Base-by-base conservation (phyloP, 2,329 filamentous ascomycete genomes). In the Neobulgaria alba region DNA sequence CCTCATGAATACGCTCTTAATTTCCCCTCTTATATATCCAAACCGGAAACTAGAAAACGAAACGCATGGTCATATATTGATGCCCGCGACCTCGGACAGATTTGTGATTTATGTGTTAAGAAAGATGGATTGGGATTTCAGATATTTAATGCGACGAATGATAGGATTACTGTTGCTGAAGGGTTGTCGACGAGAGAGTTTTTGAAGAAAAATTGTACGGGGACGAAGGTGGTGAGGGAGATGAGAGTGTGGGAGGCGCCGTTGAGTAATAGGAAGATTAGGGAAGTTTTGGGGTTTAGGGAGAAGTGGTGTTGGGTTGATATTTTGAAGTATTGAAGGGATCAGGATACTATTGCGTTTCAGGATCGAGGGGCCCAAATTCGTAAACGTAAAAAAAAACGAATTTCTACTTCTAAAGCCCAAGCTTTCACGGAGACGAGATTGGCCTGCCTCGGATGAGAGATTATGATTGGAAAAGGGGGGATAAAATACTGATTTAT, bases 61-160 rank as follows among this genome's bases (percentile, higher is more conserved):
- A 77, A 79, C 53, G 76, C 72, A 0, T 81, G 76, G 76, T 70
- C 66, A 16, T 81, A 82, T 54, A 76, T 75, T 16, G 77, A 81
- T 54, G n/a, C n/a, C 0, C 58, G 75, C 3, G 77, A 81, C 50
- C 56, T 81, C 2, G 77, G 75, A 0, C 72, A 75, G 57, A 79
- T 81, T 42, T 79, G 73, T 52, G 63, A 78, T 47, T 52, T 72
- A 7, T 68, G 64, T 14, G 64, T 79, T 3, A 49, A 67, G 45
- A 72, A 68, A 48, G 65, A 67, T 52, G 74, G 72, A 0, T 52
- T 81, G 8, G 76, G 76, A 0, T 81, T 77, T 49, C 74, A 80
- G 53, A 61, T 79, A 0, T 81, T 80, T 58, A 81, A 81, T 52
- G 76, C 75, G 2, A 77, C 74, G 0, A 81, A 81, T 51, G 68